Base-by-base conservation (phyloP, 2,329 filamentous ascomycete genomes). In the Diaporthe batatas region DNA sequence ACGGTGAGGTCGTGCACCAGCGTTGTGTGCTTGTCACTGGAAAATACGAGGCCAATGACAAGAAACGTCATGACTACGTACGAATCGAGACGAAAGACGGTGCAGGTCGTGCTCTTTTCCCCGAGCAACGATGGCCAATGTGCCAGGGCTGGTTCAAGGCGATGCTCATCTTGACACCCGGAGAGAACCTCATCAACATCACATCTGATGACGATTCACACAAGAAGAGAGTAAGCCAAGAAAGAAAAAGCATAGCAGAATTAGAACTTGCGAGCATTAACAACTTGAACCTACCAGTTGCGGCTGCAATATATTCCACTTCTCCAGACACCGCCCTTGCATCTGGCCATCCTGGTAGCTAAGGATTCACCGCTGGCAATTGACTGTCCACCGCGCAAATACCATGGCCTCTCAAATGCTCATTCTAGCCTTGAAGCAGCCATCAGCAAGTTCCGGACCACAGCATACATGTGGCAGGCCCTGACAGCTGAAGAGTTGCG, bases 401-500 rank as follows among this genome's bases (percentile, higher is more conserved):
- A 88, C 70, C 84, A 86, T 72, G 85, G 88, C 75, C 86, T 88
- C 67, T 91, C 91, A 80, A 79, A 77, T 44, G 78, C 81, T 0
- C 82, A 83, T 71, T 79, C 81, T 6, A 90, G 85, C 14, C 79
- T 94, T 23, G 87, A 91, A 36, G 88, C 89, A 23, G 92, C 92
- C 1, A 86, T 93, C 67, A 87, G 88, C 76, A 94, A 94, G 79
- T 92, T 93, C 76, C 87, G 91, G 70, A 93, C 93, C 88, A 88
- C 91, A 25, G 92, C 91, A 32, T 93, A 94, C 80, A 86, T 94
- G 71, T 94, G 92, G 92, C 92, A 94, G 79, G 91, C 92, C 29
- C 92, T 93, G 72, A 93, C 91, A 1, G 92, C 91, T 29, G 92
- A 94, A 78, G 92, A 94, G 77, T 92, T 94, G 89, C 91, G 90